These are phyloP conservation scores for Bacidia gigantensis DNA, from an alignment of 495 filamentous ascomycete species.

Conservation along the genomic window DNA sequence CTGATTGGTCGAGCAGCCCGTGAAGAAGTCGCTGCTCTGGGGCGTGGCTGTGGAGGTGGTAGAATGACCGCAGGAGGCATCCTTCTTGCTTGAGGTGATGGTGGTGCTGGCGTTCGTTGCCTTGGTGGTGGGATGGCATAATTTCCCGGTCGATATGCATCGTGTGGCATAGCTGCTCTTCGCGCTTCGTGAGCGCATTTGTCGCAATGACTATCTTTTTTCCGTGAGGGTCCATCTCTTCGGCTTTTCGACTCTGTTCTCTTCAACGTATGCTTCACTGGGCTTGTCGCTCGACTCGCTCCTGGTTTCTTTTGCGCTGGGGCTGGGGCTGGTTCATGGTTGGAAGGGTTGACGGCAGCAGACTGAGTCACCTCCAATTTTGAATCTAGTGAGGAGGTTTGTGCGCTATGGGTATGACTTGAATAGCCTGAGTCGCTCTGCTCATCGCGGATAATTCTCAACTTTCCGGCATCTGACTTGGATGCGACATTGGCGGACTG, in stretches of 20 bases:
- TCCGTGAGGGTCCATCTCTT: slow-evolving; percentile 18
- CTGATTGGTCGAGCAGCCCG: slow-evolving; percentile 28
- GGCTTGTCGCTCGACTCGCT: slow-evolving; percentile 12
- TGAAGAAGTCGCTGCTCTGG: slow-evolving; percentile 10
- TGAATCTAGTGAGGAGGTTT: slow-evolving; percentile 36
- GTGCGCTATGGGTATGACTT: slow-evolving; percentile 44
- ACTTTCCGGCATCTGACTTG: slow-evolving; percentile 29
- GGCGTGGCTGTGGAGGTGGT: slow-evolving; percentile 6
- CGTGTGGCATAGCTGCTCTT: slow-evolving; percentile 3
- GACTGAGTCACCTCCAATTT: slow-evolving; percentile 29
- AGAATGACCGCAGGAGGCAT: not conserved
- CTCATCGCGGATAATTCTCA: slow-evolving; percentile 26
- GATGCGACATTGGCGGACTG: slow-evolving; percentile 40
- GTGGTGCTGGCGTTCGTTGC: slow-evolving; percentile 1
- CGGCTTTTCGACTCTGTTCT: slow-evolving; percentile 25
- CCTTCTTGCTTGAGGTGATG: slow-evolving; percentile 2
- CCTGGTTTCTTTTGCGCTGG: slow-evolving; percentile 1
- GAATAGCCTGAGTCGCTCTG: slow-evolving; percentile 54
- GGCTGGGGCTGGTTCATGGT: slow-evolving; percentile 3
- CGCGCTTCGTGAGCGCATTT: slow-evolving; percentile 4
- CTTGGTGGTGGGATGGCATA: slow-evolving; percentile 2
- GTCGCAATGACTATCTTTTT: slow-evolving; percentile 7
- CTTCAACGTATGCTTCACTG: slow-evolving; percentile 17
- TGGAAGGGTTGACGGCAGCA: slow-evolving; percentile 25
- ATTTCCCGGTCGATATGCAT: not conserved